A percentile compares a stretch with the other conserved stretches of the same genome.
phyloP scores from a whole-genome alignment of 805 yeast species.

The Candida odintsovae region DNA sequence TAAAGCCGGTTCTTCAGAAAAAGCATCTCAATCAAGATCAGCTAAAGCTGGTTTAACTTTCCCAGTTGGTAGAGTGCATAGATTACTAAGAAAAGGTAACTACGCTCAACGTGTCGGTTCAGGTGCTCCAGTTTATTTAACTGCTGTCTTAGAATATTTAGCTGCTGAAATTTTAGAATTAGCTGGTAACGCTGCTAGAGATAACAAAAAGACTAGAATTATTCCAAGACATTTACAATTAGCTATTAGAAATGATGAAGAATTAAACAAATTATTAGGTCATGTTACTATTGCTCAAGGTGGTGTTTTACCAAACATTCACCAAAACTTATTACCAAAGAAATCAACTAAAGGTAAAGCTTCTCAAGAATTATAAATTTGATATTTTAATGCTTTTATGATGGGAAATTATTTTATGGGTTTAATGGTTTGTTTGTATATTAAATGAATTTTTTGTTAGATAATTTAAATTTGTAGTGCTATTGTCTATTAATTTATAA shows the following conservation, averaged over 20 bases:
- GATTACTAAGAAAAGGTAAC: slow-evolving; percentile 94
- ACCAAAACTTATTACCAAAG: slow-evolving; percentile 87
- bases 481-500: neutral
- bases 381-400: neutral
- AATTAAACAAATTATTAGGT: slow-evolving; percentile 86
- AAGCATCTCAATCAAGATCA: slow-evolving; percentile 96
- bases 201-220: slow-evolving; percentile 98
- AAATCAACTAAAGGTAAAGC: slow-evolving; percentile 55
- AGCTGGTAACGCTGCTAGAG: slow-evolving; percentile 99
- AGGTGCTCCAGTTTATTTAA: slow-evolving; percentile 97
- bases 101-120: slow-evolving; percentile 99
- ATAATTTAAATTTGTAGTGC: neutral
- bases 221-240: slow-evolving; percentile 98
- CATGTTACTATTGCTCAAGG: slow-evolving; percentile 98
- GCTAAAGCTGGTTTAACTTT: slow-evolving; percentile 97
- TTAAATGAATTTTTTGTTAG: neutral
- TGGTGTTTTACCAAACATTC: slow-evolving; percentile 99
- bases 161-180: slow-evolving; percentile 97
- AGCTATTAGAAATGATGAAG: slow-evolving; percentile 99
- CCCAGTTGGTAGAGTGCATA: slow-evolving; percentile 99
- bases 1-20: slow-evolving; percentile 91
- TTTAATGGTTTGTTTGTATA: neutral
- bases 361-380: slow-evolving; percentile 53
- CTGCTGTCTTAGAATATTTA: slow-evolving; percentile 94
- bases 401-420: neutral